These are phyloP conservation scores for Fusarium sp. DNA, from an alignment of 2,329 filamentous ascomycete genomes.

Conservation along the genomic window DNA sequence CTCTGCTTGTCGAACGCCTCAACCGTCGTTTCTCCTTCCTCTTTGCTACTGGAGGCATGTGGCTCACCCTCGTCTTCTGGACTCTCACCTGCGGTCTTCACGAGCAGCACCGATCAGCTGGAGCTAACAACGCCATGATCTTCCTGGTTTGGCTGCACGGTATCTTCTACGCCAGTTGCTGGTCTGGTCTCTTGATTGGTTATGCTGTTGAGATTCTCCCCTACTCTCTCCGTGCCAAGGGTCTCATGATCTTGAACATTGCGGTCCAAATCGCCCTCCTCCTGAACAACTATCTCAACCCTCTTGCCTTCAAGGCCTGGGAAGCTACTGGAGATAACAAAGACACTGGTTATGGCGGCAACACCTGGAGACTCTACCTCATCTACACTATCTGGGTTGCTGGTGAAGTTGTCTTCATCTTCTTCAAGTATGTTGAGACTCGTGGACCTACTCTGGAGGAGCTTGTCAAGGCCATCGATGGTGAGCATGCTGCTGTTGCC, in stretches of 20 bases:
- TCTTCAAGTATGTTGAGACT: constrained; percentile 77
- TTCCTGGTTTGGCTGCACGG: constrained; percentile 71
- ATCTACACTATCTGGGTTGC: constrained; percentile 75
- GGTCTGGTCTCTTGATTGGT: constrained; percentile 68
- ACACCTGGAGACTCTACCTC: constrained; percentile 75
- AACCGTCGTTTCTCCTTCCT: constrained; percentile 69
- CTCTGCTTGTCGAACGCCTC: constrained; percentile 63
- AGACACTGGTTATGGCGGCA: constrained; percentile 65
- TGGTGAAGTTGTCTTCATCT: constrained; percentile 71
- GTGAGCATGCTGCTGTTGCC: constrained; percentile 67
- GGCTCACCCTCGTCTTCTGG: constrained; percentile 63
- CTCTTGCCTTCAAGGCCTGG: not conserved
- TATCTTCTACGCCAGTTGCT: constrained; percentile 71
- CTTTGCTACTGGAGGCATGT: constrained; percentile 62
- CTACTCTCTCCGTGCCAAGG: constrained; percentile 69
- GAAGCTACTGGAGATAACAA: not conserved
- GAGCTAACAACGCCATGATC: constrained; percentile 67
- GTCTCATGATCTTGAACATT: constrained; percentile 74
- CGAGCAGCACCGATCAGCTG: constrained; percentile 57
- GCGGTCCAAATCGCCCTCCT: constrained; percentile 72
- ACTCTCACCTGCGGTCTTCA: constrained; percentile 67
- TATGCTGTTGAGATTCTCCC: constrained; percentile 72
- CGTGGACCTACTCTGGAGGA: constrained; percentile 76
- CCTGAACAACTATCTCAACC: constrained; percentile 66
- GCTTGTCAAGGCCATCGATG: constrained; percentile 75